These are phyloP conservation scores for Botrytis paeoniae DNA, from an alignment of 2,329 filamentous ascomycete genomes.

Conservation along the genomic window DNA sequence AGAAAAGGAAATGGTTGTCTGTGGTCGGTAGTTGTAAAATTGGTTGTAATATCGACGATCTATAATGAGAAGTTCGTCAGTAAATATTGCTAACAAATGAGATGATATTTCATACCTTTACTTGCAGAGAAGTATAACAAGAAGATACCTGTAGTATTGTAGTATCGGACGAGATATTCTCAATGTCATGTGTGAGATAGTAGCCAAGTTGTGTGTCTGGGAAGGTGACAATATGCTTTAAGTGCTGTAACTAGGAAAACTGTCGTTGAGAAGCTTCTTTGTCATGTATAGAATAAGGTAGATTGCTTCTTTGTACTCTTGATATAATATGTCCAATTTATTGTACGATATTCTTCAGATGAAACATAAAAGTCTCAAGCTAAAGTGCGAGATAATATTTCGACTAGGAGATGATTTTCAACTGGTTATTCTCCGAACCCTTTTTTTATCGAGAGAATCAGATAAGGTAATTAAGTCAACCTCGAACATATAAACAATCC, in stretches of 20 bases:
- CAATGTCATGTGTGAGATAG: background rate
- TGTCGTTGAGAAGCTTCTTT: background rate
- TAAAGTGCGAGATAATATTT: background rate
- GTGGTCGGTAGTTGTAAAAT: background rate
- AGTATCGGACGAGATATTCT: background rate
- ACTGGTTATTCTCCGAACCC: background rate
- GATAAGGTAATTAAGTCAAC: background rate
- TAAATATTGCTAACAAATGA: background rate
- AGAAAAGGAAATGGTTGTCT: background rate
- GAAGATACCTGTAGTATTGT: background rate
- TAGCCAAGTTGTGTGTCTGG: background rate
- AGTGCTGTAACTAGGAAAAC: background rate
- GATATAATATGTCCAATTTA: background rate
- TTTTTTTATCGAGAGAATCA: background rate
- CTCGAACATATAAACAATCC: background rate
- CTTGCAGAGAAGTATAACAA: background rate
- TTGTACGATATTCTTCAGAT: background rate
- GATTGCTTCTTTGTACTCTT: background rate
- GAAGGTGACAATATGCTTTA: background rate
- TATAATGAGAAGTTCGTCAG: background rate
- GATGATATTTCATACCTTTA: background rate
- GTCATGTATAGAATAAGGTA: background rate
- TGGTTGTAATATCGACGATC: background rate
- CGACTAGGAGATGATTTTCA: background rate
- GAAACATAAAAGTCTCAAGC: background rate